Base-by-base conservation (phyloP, 2,329 filamentous ascomycete species). In the Elsinoe ampelina region DNA sequence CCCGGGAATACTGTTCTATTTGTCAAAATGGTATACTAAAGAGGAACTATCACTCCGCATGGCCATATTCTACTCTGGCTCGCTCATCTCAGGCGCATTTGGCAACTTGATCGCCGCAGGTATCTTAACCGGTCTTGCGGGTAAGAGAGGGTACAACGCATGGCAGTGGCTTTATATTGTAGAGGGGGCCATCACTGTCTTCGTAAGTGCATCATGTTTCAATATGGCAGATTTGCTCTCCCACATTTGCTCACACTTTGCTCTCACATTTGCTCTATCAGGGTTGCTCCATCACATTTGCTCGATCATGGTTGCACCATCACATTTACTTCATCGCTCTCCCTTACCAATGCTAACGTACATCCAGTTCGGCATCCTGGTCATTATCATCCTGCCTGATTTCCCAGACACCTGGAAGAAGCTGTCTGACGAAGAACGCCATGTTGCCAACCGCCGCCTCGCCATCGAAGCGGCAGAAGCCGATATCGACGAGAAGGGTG, bases 41-140 rank as follows among this genome's bases (percentile, higher is more conserved):
- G 81, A 82, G 60, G 86, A 87, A 66, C 73, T 87, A 1, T 81
- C 79, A 8, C 71, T 85, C n/a, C 76, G 84, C 8, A 86, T 81
- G 12, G 82, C 83, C 1, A 72, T 84, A 17, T 75, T 87, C 5
- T 87, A 86, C 67, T 81, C 83, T 0, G 86, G 85, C 0, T 82
- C 82, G 0, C 73, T 89, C 26, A 78, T 89, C 17, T 85, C 83
- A 0, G 84, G 85, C 3, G 85, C 86, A 1, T 89, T 89, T 64
- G 86, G 84, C 0, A 85, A 84, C 34, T 62, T 77, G n/a, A 74
- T 77, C 26, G 74, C 75, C 11, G 75, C 74, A n/a, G 76, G 85
- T 5, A 86, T 90, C 56, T 82, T 80, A 0, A 72, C 74, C n/a
- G 80, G 84, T 51, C 79, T 90, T 74, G 76, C 85, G 58, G 76